Percentiles rank a stretch among this genome's conserved stretches.
Evolutionary conservation across 306 rosid species (phyloP).

Genomic region (Rosa multiflora): DNA sequence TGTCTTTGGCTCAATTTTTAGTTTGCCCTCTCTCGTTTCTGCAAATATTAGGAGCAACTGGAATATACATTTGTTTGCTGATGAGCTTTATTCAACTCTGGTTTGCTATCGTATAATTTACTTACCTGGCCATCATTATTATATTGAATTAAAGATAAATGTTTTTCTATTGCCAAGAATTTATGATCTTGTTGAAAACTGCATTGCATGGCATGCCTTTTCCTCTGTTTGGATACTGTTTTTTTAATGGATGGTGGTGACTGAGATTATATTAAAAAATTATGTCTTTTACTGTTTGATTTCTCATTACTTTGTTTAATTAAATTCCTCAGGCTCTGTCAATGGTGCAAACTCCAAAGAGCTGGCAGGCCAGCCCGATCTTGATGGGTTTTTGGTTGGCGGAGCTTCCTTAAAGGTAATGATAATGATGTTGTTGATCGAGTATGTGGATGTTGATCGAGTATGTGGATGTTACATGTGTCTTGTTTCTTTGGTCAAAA

Average conservation of each 20-base stretch:
- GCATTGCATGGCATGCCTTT: neutral
- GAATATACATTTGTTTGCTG: neutral
- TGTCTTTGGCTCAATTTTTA: neutral
- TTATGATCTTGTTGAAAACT: neutral
- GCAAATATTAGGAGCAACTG: neutral
- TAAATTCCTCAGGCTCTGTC: constrained; percentile 39
- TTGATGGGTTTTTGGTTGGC: constrained; percentile 54
- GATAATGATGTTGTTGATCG: neutral
- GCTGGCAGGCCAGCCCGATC: constrained; percentile 40
- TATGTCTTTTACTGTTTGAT: neutral
- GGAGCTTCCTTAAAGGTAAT: constrained; percentile 51
- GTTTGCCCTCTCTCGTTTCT: neutral
- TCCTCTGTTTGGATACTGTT: neutral
- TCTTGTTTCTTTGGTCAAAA: neutral
- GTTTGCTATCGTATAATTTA: neutral
- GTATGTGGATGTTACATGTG: neutral
- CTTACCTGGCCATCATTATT: neutral
- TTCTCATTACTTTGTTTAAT: neutral
- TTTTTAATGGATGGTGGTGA: neutral
- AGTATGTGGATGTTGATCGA: neutral
- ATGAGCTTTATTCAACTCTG: neutral
- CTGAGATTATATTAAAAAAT: too few relatives aligned
- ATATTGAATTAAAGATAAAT: neutral
- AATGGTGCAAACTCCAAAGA: constrained; percentile 46
- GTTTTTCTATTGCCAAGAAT: neutral